Base-by-base conservation (phyloP, 495 filamentous ascomycete species). In the Aspergillus taichungensis region DNA sequence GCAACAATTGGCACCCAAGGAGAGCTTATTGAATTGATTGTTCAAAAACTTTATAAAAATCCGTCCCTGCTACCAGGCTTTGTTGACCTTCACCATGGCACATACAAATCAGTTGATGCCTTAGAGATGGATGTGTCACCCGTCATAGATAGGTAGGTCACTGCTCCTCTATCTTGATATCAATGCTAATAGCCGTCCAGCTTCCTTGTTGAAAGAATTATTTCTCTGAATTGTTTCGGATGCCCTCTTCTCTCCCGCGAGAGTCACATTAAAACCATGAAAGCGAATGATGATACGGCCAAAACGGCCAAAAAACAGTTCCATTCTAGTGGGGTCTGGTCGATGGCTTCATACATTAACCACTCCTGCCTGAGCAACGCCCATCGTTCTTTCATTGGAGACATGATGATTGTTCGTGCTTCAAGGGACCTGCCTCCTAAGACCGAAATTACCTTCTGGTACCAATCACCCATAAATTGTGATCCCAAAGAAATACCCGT, bases 321-420 rank as follows among this genome's bases (percentile, higher is more conserved):
- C 35, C 40, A 64, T 18, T 61, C 62, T 28, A 64, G 61, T 46
- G 77, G 75, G 0, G 38, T 83, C 13, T 83, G 80, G 79, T 49
- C 59, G 5, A 50, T 64, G 34, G 74, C 76, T 11, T 74, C 77
- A 0, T 74, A 69, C 57, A 66, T 75, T 35, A 81, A 82, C 52
- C 77, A 82, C 49, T 68, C 66, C 18, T 82, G 77, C 51, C 5
- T 68, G 39, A 53, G 58, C 13, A 81, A 75, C 48, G 55, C 59
- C 11, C 33, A 39, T 3, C 67, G 73, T 14, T 53, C 69, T 13
- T 80, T 78, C 56, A 75, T 81, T 46, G 75, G 78, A 35, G 79
- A 83, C 52, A 69, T 84, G 64, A 71, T 74, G 61, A 61, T 81
- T 38, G 47, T 78, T 14, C 75, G 76, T n/a, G 77, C 79, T 0